Percentiles rank a stretch among this genome's conserved stretches.
These are phyloP conservation scores for Alternaria novae-zelandiae DNA, from an alignment of 2,329 filamentous ascomycete genomes.

Conservation along the genomic window DNA sequence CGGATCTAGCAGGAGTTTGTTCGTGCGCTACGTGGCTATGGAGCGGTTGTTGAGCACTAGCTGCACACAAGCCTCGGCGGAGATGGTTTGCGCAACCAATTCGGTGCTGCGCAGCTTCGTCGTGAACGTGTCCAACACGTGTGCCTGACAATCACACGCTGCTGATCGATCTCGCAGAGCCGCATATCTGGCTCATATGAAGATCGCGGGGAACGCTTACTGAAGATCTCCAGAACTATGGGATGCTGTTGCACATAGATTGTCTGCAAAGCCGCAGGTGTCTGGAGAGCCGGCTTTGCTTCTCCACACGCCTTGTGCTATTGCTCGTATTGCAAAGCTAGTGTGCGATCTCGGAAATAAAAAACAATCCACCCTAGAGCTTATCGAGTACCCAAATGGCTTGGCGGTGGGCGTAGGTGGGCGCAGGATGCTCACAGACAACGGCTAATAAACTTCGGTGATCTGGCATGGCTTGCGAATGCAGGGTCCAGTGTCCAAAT, in stretches of 20 bases:
- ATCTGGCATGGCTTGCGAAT: conserved; percentile 18
- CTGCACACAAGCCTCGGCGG: background rate
- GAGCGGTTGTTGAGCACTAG: conserved; percentile 2
- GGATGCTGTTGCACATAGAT: conserved; percentile 15
- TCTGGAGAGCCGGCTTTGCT: conserved; percentile 8
- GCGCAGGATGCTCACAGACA: conserved; percentile 10
- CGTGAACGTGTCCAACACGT: conserved; percentile 9
- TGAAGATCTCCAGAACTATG: conserved; percentile 30
- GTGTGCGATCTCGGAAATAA: conserved; percentile 25
- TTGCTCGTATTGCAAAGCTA: conserved; percentile 6
- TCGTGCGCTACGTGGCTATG: background rate
- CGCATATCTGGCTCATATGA: conserved; percentile 27
- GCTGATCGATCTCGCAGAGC: conserved; percentile 23
- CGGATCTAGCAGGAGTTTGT: conserved; percentile 4
- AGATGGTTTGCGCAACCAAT: background rate
- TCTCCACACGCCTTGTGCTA: conserved; percentile 13
- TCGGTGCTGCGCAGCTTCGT: background rate
- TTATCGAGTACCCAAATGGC: conserved; percentile 16
- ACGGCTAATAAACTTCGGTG: conserved; percentile 26
- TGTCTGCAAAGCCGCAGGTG: conserved; percentile 3
- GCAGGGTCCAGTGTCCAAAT: conserved; percentile 28
- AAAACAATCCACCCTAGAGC: conserved; percentile 8
- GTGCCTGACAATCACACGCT: conserved; percentile 8
- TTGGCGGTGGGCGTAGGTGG: conserved; percentile 19
- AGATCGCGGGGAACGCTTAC: conserved; percentile 25